Evolutionary conservation across 2,329 filamentous ascomycete genomes (phyloP), one percentile per base, ranked within the genome.

Genomic region (Leptographium procerum): DNA sequence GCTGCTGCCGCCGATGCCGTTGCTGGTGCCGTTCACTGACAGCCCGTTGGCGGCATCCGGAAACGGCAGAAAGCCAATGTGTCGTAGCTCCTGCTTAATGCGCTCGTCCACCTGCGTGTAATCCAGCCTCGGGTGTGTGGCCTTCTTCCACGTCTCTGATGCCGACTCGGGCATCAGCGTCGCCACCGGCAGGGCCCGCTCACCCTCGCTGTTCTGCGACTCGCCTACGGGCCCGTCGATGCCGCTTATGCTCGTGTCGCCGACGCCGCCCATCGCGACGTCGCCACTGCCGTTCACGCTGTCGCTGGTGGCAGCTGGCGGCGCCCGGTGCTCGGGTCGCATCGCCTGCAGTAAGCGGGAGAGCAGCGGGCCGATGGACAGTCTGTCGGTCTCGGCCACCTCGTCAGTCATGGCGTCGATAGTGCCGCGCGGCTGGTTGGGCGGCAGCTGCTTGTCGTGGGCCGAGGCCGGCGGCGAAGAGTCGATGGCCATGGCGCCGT

Each of bases 331-430:
- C 68, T 95, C 90, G 3, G 90, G 90, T 22, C 92, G 85, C 68
- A 97, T 80, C 8, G 89, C 82, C 57, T 89, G 85, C 51, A 96
- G 77, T 19, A 99, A 74, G 8, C 94, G 87, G 24, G 88, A 84
- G 28, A 95, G 77, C n/a, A 96, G 75, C 0, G 94, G 94, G 0
- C 91, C 91, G 55, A 91, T 85, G 0, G 91, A 96, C 24, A 99
- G 77, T 65, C 92, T 87, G 65, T 96, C 91, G 1, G 89, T 94
- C 69, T 95, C 91, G 47, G 86, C 85, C n/a, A 88, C 80, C 16
- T 89, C 85, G 66, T 99, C 94, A 57, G 85, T 86, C 76, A 99
- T 84, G 63, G 89, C 83, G 45, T 97, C 92, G 57, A 96, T 90
- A 62, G 75, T 88, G 26, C 94, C 92, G 45, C 91, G 85, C 1